Evolutionary conservation across 352 stramenopile genomes (phyloP).

Genomic region (Peronospora tabacina): DNA sequence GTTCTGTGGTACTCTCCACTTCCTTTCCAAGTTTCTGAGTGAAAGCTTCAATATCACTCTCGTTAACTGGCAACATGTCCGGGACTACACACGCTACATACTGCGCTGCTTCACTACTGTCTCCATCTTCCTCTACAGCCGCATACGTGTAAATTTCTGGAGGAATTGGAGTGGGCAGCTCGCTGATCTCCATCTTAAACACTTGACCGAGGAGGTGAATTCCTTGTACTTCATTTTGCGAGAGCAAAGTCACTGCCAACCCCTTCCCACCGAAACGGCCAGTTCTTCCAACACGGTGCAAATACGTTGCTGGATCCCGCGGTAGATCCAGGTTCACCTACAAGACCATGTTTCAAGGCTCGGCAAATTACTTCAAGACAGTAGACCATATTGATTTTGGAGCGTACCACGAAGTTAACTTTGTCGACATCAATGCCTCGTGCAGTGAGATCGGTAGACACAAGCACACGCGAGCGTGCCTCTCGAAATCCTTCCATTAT

Average conservation of each 20-base stretch:
- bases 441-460: slow-evolving; percentile 72
- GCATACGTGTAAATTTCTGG: slow-evolving; percentile 40
- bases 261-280: slow-evolving; percentile 69
- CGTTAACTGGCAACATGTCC: slow-evolving; percentile 1
- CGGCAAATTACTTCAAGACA: neutral
- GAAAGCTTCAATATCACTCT: neutral
- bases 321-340: slow-evolving; percentile 69
- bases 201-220: slow-evolving; percentile 52
- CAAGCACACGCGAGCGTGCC: slow-evolving; percentile 47
- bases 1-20: neutral
- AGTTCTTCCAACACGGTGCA: slow-evolving; percentile 67
- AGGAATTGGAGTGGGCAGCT: slow-evolving; percentile 40
- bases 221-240: slow-evolving; percentile 36
- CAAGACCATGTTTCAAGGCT: slow-evolving; percentile 1
- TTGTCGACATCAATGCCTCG: slow-evolving; percentile 69
- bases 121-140: slow-evolving; percentile 7
- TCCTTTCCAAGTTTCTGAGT: slow-evolving; percentile 1
- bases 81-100: neutral
- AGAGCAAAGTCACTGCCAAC: slow-evolving; percentile 61
- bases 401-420: slow-evolving; percentile 64
- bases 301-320: slow-evolving; percentile 63
- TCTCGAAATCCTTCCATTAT: slow-evolving; percentile 58
- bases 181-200: slow-evolving; percentile 60
- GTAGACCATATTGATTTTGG: neutral
- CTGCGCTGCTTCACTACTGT: neutral